Evolutionary conservation across 345 rosid genomes (phyloP).

Genomic region (Populus euphratica): DNA sequence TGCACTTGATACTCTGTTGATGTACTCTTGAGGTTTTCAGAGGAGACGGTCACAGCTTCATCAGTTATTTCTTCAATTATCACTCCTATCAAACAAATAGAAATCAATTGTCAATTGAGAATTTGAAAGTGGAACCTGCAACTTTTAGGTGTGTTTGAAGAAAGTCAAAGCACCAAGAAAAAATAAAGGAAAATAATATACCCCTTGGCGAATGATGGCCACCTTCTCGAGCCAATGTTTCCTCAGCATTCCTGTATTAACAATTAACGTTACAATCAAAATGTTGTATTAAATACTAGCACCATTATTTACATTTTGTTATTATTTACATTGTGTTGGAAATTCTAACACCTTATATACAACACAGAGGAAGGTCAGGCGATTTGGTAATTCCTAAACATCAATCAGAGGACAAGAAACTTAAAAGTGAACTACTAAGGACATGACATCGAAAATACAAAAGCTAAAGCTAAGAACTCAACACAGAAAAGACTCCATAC

Average conservation of each 20-base stretch:
- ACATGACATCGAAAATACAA: neutral
- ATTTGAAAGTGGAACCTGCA: neutral
- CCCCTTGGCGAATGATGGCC: conserved; percentile 49
- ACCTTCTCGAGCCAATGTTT: conserved; percentile 48
- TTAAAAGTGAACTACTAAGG: neutral
- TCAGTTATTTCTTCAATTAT: conserved; percentile 78
- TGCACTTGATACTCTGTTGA: conserved; percentile 25
- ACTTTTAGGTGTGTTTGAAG: neutral
- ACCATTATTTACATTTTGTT: neutral
- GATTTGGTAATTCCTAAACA: neutral
- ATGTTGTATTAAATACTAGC: neutral
- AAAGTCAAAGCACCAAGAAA: neutral
- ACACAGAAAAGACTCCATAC: neutral
- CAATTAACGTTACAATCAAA: neutral
- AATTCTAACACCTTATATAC: neutral
- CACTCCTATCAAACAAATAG: conserved; percentile 40
- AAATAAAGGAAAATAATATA: conserved; percentile 20
- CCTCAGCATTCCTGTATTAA: conserved; percentile 13
- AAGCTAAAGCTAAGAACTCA: neutral
- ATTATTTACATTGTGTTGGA: neutral
- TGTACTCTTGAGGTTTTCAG: conserved; percentile 30
- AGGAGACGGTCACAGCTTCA: conserved; percentile 38
- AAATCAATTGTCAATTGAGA: neutral
- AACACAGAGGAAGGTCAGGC: neutral
- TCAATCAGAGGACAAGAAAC: neutral